These are phyloP conservation scores for barrel medic (Medicago truncatula) DNA, from an alignment of 306 rosid genomes.

Conservation along the genomic window DNA sequence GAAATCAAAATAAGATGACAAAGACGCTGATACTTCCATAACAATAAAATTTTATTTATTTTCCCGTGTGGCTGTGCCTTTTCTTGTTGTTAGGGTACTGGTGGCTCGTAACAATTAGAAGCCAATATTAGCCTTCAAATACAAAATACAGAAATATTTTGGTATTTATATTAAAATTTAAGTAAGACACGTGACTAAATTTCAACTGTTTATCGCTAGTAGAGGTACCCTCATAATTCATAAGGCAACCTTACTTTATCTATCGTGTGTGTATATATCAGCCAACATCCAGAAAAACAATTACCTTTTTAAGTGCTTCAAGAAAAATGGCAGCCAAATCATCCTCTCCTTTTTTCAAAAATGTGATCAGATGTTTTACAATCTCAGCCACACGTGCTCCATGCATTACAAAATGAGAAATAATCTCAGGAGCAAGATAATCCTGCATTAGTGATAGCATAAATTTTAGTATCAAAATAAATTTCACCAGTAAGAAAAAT, in stretches of 20 bases:
- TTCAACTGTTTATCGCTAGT: slow-evolving; percentile 11
- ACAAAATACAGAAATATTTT: slow-evolving; percentile 19
- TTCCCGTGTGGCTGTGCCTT: background rate
- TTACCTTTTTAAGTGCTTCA: slow-evolving; percentile 86
- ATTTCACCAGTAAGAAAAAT: slow-evolving; percentile 26
- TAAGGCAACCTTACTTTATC: slow-evolving; percentile 20
- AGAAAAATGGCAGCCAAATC: slow-evolving; percentile 68
- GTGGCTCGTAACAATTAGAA: slow-evolving; percentile 4
- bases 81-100: background rate
- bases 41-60: background rate
- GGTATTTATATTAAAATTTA: slow-evolving; percentile 24
- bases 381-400: slow-evolving; percentile 77
- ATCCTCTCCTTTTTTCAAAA: slow-evolving; percentile 67
- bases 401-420: slow-evolving; percentile 83
- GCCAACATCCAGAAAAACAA: slow-evolving; percentile 24
- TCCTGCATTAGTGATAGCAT: slow-evolving; percentile 63
- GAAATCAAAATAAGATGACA: slow-evolving; percentile 16
- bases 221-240: background rate
- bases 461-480: slow-evolving; percentile 3
- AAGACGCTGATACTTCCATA: background rate
- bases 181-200: slow-evolving; percentile 3
- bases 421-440: slow-evolving; percentile 82
- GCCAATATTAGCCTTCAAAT: slow-evolving; percentile 22
- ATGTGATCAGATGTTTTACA: slow-evolving; percentile 74
- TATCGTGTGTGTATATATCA: slow-evolving; percentile 19